Evolutionary conservation across 495 filamentous ascomycete genomes (phyloP), one percentile per base, ranked within the genome.

Genomic region (Lasiosphaeria ovina): DNA sequence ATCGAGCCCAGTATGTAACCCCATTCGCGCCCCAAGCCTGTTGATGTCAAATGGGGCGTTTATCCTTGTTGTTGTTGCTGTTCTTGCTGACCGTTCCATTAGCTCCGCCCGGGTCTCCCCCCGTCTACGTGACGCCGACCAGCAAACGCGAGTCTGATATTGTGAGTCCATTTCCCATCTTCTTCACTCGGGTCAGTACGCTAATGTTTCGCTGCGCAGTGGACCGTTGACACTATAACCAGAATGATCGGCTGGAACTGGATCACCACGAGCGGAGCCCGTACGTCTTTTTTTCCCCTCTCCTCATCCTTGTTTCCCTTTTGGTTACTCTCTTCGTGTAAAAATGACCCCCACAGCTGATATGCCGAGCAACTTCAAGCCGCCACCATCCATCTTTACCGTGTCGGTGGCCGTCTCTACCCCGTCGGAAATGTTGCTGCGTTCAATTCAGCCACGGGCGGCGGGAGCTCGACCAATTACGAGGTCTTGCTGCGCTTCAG

Each of bases 401-500:
- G 61, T 12, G 35, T 55, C 51, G 61, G 61, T 33, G 61, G 56
- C 9, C 45, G 61, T 6, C 7, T 59, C 3, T 59, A 63, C 51
- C 52, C 61, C 47, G 61, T 63, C 32, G 61, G 56, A 6, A 56
- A 59, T 44, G 17, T 63, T 16, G 24, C 3, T 2, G 45, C n/a
- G 4, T 63, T 59, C 36, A 35, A 35, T n/a, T 31, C 56, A 6
- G 51, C 56, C 17, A 59, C 57, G 34, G 56, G 61, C 35, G 51
- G 55, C 12, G 51, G 31, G 3, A 45, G 36, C 47, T 40, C 56
- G 3, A 4, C 17, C 1, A 59, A 59, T 31, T 63, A 63, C 48
- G 61, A 63, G 56, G 16, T 63, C 31, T 4, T 38, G 0, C 12
- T 59, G 12, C 44, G 44, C 8, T 47, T 24, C 24, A 24, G 24